Evolutionary conservation across 2,329 filamentous ascomycete species (phyloP), one percentile per base, ranked within the genome.

Genomic region (Fusarium longipes): DNA sequence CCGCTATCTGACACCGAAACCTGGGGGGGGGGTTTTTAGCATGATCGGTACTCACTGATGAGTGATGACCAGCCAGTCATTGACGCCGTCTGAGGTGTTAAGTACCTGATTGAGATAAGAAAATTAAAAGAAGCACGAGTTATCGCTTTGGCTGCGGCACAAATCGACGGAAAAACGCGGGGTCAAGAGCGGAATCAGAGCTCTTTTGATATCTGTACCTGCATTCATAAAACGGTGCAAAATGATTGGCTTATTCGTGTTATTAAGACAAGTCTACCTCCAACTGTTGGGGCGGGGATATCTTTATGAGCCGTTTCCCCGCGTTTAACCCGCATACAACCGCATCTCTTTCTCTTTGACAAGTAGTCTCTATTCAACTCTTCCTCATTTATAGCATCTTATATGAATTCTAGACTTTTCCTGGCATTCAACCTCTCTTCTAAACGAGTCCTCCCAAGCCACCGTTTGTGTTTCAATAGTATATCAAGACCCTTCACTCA

Each of bases 301-400:
- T 22, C 32, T 39, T 24, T 25, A 39, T 58, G 36, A 52, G 57
- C 39, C 57, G 57, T 32, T 35, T 36, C 58, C 60, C 45, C 52
- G 47, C 52, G 40, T 56, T 68, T 65, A 51, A 48, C 65, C 60
- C 65, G 55, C 60, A 65, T 62, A 32, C 49, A 68, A 62, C 65
- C 65, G 65, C 33, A 20, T 42, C 53, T 35, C 36, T 18, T 35
- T 55, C 33, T 62, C 58, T 61, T 61, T 45, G 40, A 43, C 49
- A 32, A 24, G 33, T 47, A 58, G 48, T 42, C 52, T 27, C 36
- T 44, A 51, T 54, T 52, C 52, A 20, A 18, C n/a, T 33, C 17
- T 56, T 10, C 22, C 27, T 43, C 17, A 14, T 18, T 7, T 8
- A 8, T 18, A 8, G 10, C 17, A 24, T 17, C 36, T 32, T 71